Percentiles rank a stretch among this genome's conserved stretches.
phyloP scores from a whole-genome alignment of 306 rosid genomes.

The Lablab purpureus region DNA sequence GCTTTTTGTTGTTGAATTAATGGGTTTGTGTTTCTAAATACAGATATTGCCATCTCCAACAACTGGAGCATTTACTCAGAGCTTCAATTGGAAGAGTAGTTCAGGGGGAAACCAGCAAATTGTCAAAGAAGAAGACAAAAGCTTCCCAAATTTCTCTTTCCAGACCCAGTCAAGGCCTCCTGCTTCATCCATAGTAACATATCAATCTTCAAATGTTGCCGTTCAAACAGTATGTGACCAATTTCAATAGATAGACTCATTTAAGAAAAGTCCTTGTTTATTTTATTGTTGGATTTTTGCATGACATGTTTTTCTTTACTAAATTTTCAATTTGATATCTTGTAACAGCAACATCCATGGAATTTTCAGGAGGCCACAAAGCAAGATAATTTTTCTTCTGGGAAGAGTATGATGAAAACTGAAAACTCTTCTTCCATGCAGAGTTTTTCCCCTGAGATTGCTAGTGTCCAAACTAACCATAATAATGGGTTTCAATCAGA shows the following conservation, averaged over 20 bases:
- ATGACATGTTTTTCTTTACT: background rate
- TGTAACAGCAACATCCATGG: slow-evolving; percentile 64
- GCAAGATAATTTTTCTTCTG: slow-evolving; percentile 52
- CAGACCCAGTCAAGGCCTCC: slow-evolving; percentile 64
- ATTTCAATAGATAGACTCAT: slow-evolving; percentile 7
- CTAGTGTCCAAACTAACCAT: slow-evolving; percentile 53
- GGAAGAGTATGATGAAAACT: slow-evolving; percentile 53
- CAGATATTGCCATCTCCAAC: slow-evolving; percentile 93
- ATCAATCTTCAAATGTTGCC: slow-evolving; percentile 58
- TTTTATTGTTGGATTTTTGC: background rate
- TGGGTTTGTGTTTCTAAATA: background rate
- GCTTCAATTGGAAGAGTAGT: slow-evolving; percentile 68
- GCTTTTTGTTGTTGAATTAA: slow-evolving; percentile 10
- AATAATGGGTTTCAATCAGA: slow-evolving; percentile 56
- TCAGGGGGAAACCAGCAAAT: slow-evolving; percentile 55
- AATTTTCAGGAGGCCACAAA: slow-evolving; percentile 57
- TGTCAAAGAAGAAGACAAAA: slow-evolving; percentile 62
- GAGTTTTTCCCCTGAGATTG: slow-evolving; percentile 64
- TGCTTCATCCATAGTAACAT: slow-evolving; percentile 53
- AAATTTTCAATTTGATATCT: slow-evolving; percentile 10
- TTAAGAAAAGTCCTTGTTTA: background rate
- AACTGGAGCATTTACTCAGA: slow-evolving; percentile 76
- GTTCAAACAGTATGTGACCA: slow-evolving; percentile 60
- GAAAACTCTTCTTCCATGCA: slow-evolving; percentile 61
- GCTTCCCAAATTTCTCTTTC: slow-evolving; percentile 72